These are phyloP conservation scores for Mrakia hoshinonis DNA, from an alignment of 768 basidiomycete genomes.

Conservation along the genomic window DNA sequence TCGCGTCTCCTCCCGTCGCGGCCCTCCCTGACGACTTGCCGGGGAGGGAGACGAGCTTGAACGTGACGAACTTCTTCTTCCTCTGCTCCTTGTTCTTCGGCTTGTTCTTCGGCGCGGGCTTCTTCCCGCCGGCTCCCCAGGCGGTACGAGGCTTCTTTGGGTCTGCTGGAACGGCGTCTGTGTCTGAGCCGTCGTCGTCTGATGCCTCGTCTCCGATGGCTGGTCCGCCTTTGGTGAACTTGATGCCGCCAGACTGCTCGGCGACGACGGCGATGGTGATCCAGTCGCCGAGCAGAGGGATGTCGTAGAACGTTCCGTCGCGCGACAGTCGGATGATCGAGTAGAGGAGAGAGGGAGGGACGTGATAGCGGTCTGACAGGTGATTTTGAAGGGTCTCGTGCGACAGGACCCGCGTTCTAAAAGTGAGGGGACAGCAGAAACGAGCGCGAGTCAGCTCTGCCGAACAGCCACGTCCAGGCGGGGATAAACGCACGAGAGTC, in stretches of 20 bases:
- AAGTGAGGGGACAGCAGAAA: not conserved
- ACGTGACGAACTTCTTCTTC: slow-evolving; percentile 60
- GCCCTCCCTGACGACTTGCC: slow-evolving; percentile 59
- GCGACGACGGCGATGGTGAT: slow-evolving; percentile 92
- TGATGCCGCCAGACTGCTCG: slow-evolving; percentile 65
- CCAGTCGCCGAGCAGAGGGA: slow-evolving; percentile 89
- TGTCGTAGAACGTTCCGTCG: slow-evolving; percentile 75
- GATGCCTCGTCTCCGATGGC: slow-evolving; percentile 26
- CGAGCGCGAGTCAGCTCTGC: slow-evolving; percentile 12
- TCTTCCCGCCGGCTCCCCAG: slow-evolving; percentile 26
- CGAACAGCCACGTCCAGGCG: not conserved
- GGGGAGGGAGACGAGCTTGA: slow-evolving; percentile 52
- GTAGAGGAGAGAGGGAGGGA: slow-evolving; percentile 83
- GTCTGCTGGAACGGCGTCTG: not conserved
- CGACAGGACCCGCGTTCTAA: slow-evolving; percentile 62
- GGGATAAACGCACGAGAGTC: slow-evolving; percentile 54
- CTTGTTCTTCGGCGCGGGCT: slow-evolving; percentile 27
- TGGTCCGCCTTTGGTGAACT: slow-evolving; percentile 46
- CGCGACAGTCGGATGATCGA: slow-evolving; percentile 68
- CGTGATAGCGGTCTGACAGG: slow-evolving; percentile 70
- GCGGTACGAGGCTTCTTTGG: not conserved
- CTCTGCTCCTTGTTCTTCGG: slow-evolving; percentile 30
- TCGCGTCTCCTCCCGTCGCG: slow-evolving; percentile 59
- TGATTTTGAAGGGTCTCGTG: slow-evolving; percentile 74
- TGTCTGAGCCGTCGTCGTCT: slow-evolving; percentile 45